phyloP scores from a whole-genome alignment of 768 basidiomycete genomes.

The Trametes cingulata region DNA sequence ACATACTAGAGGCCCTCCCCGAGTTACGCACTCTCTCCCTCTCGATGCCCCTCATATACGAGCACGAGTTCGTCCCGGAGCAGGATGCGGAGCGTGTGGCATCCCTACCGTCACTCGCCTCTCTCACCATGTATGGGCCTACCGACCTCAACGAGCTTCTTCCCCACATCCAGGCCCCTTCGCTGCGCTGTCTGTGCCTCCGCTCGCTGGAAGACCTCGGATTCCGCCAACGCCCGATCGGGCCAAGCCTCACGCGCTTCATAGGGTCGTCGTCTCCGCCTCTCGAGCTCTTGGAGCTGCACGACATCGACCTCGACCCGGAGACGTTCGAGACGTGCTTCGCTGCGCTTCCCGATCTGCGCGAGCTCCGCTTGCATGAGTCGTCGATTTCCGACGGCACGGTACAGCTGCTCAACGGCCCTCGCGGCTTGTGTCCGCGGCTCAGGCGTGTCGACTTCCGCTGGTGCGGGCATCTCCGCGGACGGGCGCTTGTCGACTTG shows the following conservation, averaged over 20 bases:
- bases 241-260: constrained; percentile 32
- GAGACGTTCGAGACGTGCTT: constrained; percentile 40
- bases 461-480: constrained; percentile 59
- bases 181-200: constrained; percentile 41
- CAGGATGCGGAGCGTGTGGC: constrained; percentile 20
- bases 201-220: constrained; percentile 40
- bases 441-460: constrained; percentile 54
- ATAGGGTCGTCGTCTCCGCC: constrained; percentile 36
- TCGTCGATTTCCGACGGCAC: constrained; percentile 55
- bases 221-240: constrained; percentile 37
- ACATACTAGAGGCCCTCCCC: constrained; percentile 41
- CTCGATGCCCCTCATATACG: constrained; percentile 35
- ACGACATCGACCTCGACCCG: constrained; percentile 47
- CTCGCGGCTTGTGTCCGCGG: constrained; percentile 43
- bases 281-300: constrained; percentile 47
- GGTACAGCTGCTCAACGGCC: constrained; percentile 40
- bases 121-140: constrained; percentile 34
- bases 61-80: constrained; percentile 27
- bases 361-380: constrained; percentile 56
- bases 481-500: constrained; percentile 50
- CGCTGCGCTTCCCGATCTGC: constrained; percentile 39
- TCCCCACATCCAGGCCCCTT: constrained; percentile 35
- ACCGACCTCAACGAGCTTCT: constrained; percentile 35
- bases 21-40: constrained; percentile 44
- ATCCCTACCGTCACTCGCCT: constrained; percentile 30